Base-by-base conservation (phyloP, 1,139 yeast genomes). In the Hansenula lynferdii region DNA sequence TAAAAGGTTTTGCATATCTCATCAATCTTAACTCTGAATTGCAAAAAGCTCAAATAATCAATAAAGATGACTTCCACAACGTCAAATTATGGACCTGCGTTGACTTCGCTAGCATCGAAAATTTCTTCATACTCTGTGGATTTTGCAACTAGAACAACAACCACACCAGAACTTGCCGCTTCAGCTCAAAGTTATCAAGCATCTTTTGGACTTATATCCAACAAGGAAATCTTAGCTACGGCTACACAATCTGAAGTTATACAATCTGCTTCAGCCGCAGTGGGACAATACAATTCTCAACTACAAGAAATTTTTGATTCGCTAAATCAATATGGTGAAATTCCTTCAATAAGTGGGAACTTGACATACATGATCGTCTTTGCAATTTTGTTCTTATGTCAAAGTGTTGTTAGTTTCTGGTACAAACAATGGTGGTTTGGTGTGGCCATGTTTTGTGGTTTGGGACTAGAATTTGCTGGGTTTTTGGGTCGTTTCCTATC, bases 361-460 rank as follows among this genome's bases (percentile, higher is more conserved):
- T 14, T 29, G 10, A 20, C 31, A 14, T 29, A 18, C 20, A 8
- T 29, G 8, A 8, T 29, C 4, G 9, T 29, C n/a, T 29, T 29
- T 20, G 31, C 31, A 11, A 5, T 20, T 4, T 14, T 20, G 11
- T 20, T 29, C 6, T 6, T 29, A 3, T 5, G 10, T 7, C 31
- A 29, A 12, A 19, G 18, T 20, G 5, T 5, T n/a, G 4, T 29
- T 10, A 19, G 31, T 22, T 31, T 15, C 3, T 31, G 26, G 27
- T 75, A 71, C 39, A 63, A 71, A 34, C 82, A 80, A 51, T 77
- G 80, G 70, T 82, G 87, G 87, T 75, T 71, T 54, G 69, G 75
- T 35, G 56, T 66, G 7, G 62, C 80, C 6, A 76, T 80, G 62
- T 54, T 67, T 42, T 59, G 70, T 42, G 85, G 83, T 1, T 57